Evolutionary conservation across 2,329 filamentous ascomycete genomes (phyloP), one percentile per base, ranked within the genome.

Genomic region (Botrytis galanthina): DNA sequence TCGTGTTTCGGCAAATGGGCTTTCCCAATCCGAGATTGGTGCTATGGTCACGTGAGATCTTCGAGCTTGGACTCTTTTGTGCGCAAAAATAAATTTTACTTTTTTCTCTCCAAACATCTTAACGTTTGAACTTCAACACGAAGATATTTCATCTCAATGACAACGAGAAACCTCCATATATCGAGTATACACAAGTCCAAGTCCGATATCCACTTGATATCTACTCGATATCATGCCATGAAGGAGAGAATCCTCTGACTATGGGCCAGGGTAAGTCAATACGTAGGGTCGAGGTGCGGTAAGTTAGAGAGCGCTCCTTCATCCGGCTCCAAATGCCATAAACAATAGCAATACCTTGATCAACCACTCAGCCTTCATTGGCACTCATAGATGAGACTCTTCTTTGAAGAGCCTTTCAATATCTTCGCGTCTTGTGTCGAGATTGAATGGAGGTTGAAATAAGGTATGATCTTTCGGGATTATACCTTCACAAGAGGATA

Each of bases 351-450:
- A 73, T 74, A 78, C 78, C 75, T 79, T 79, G 78, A 83, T 80
- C 84, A 84, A 82, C 82, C 84, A 84, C 84, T 86, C 84, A 81
- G 82, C 83, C 79, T 80, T 68, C 29, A 81, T 79, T 76, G 83
- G 81, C 80, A 76, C 71, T 44, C 32, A 69, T 54, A 77, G 74
- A 83, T 82, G 83, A 86, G 84, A 82, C 83, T 83, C 82, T 82
- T 81, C 77, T 80, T 37, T 78, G 84, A 78, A 80, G 84, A 72
- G 83, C 83, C 83, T 83, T 80, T 82, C 80, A 81, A 77, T 76
- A 75, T 81, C 80, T 78, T 82, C 81, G 81, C 84, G 84, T 87
- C 81, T 85, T 87, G 85, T 82, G 81, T 82, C 69, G 77, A 81
- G 77, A 76, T 77, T 78, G 81, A 76, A 80, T 83, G 84, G 80